phyloP scores from a whole-genome alignment of 805 yeast genomes.

The Starmerella roubikii region DNA sequence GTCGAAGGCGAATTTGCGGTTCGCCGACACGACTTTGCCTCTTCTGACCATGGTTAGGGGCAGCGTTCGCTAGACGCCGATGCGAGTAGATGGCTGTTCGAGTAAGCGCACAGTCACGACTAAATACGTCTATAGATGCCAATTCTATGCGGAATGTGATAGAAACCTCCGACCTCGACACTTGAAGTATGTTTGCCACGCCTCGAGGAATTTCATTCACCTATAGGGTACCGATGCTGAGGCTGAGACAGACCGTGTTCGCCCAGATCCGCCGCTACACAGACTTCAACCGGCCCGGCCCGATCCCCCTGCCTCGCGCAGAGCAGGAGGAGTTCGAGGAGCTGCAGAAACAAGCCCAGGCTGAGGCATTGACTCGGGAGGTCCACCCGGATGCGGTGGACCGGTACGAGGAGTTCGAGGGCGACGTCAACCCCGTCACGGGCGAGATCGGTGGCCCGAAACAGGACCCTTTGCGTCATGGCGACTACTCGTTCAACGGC shows the following conservation, averaged over 20 bases:
- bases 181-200: no score
- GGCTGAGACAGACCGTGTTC: no score
- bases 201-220: no score
- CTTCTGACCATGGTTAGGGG: slow-evolving; percentile 1
- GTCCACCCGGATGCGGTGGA: slow-evolving; percentile 46
- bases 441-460: slow-evolving; percentile 97
- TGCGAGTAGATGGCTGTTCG: no score
- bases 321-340: slow-evolving; percentile 87
- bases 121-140: no score
- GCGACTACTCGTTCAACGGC: slow-evolving; percentile 91
- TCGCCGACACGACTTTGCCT: slow-evolving; percentile 15
- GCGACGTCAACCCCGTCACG: slow-evolving; percentile 79
- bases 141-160: no score
- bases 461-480: slow-evolving; percentile 85
- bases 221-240: no score
- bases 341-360: slow-evolving; percentile 61
- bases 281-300: slow-evolving; percentile 31
- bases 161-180: no score
- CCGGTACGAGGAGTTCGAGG: slow-evolving; percentile 89
- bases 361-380: slow-evolving; percentile 37
- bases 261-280: slow-evolving; percentile 11
- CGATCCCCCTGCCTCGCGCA: slow-evolving; percentile 64
- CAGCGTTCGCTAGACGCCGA: no score
- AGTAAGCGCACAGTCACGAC: no score
- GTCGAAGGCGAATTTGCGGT: slow-evolving; percentile 54